Conservation (phyloP, 441 rosid genomes). For the Gossypium lobatum region DNA sequence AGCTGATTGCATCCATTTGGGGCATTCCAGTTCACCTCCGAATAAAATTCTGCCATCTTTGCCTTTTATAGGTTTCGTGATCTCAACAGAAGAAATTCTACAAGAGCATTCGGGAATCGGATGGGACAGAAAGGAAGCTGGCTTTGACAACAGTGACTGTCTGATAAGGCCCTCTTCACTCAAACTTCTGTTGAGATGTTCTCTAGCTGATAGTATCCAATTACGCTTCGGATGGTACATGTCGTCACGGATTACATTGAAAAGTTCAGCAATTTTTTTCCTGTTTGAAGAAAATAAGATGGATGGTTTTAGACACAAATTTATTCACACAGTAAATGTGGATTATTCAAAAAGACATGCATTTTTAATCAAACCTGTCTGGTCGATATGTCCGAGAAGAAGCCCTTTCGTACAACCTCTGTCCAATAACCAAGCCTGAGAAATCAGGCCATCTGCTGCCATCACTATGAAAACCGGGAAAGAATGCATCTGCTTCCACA, state of each 20-base stretch:
- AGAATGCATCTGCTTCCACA: conserved; percentile 86
- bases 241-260: conserved; percentile 57
- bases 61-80: conserved; percentile 29
- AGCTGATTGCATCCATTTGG: conserved; percentile 71
- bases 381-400: conserved; percentile 68
- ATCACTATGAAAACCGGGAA: conserved; percentile 87
- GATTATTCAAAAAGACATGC: neutral
- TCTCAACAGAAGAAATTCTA: conserved; percentile 47
- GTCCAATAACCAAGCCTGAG: conserved; percentile 95
- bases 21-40: conserved; percentile 89
- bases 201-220: conserved; percentile 66
- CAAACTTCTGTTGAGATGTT: conserved; percentile 79
- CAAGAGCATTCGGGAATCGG: conserved; percentile 98
- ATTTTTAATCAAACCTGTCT: conserved; percentile 50
- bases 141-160: conserved; percentile 64
- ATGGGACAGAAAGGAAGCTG: conserved; percentile 65
- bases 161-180: conserved; percentile 67
- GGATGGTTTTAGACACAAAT: neutral
- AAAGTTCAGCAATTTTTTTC: conserved; percentile 51
- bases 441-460: conserved; percentile 93
- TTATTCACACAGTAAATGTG: neutral
- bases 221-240: conserved; percentile 68
- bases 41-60: conserved; percentile 48
- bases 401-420: conserved; percentile 81
- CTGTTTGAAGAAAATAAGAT: conserved; percentile 33